A percentile compares a stretch with the other conserved stretches of the same genome.
Evolutionary conservation across 192 early-diverging fungal genomes (phyloP).

Genomic region (Chytriomyces sp.): DNA sequence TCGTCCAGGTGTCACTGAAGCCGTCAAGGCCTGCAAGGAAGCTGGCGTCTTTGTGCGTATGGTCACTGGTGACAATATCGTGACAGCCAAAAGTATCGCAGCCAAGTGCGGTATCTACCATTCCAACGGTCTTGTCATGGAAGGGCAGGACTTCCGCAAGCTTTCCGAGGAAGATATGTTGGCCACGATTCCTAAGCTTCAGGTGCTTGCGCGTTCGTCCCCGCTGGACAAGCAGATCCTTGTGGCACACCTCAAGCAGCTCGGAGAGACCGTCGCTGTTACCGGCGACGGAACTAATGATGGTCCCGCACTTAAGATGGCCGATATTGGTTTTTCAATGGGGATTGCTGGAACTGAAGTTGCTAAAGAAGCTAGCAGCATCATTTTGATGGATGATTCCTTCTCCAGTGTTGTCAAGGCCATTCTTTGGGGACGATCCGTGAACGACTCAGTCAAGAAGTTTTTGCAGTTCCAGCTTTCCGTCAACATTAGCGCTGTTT

Average conservation of each 20-base stretch:
- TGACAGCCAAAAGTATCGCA: constrained; percentile 70
- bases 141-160: constrained; percentile 77
- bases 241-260: constrained; percentile 63
- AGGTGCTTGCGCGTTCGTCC: constrained; percentile 85
- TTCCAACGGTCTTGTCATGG: constrained; percentile 58
- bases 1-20: constrained; percentile 73
- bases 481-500: constrained; percentile 70
- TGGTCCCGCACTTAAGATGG: constrained; percentile 84
- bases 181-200: constrained; percentile 47
- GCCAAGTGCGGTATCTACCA: constrained; percentile 51
- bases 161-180: constrained; percentile 64
- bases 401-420: constrained; percentile 92
- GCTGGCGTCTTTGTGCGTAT: constrained; percentile 89
- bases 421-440: constrained; percentile 90
- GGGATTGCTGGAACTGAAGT: constrained; percentile 93
- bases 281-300: constrained; percentile 99
- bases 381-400: constrained; percentile 92
- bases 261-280: constrained; percentile 91
- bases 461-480: constrained; percentile 98
- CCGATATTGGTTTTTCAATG: constrained; percentile 94
- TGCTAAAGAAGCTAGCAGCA: constrained; percentile 92
- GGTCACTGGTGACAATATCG: constrained; percentile 69
- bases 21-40: constrained; percentile 71
- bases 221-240: constrained; percentile 90
- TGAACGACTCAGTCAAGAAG: constrained; percentile 94